A percentile compares a stretch with the other conserved stretches of the same genome.
Evolutionary conservation across 23 red algal genomes (phyloP).

Genomic region (Gracilaria caudata): DNA sequence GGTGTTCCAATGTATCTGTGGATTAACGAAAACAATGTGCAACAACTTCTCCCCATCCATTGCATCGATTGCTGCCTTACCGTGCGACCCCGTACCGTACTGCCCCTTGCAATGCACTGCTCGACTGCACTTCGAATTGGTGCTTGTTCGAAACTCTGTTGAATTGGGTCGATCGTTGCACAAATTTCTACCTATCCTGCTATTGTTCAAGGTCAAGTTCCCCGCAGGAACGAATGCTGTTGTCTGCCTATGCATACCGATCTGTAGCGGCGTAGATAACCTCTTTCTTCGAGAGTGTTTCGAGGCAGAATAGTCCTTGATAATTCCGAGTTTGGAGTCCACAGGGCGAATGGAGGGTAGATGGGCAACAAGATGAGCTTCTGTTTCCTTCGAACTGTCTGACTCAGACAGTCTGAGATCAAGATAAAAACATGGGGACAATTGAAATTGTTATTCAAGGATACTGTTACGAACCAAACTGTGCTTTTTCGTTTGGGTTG

Average conservation of each 20-base stretch:
- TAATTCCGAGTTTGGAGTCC: too few species aligned
- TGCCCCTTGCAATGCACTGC: not conserved
- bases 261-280: not conserved
- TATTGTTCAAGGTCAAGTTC: not conserved
- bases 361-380: too few species aligned
- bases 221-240: not conserved
- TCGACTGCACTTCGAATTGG: not conserved
- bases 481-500: too few species aligned
- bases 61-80: slow-evolving; percentile 18
- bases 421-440: too few species aligned
- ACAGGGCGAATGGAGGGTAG: too few species aligned
- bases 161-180: not conserved
- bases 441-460: too few species aligned
- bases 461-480: too few species aligned
- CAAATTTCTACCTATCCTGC: not conserved
- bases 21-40: slow-evolving; percentile 79
- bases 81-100: not conserved
- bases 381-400: too few species aligned
- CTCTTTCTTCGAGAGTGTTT: too few species aligned
- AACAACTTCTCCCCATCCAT: slow-evolving; percentile 67
- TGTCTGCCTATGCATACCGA: not conserved
- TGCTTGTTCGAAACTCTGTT: not conserved
- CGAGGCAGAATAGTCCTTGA: too few species aligned
- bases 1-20: slow-evolving; percentile 93
- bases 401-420: too few species aligned